Base-by-base conservation (phyloP, 148 eudicot species). In the Camellia japonica region DNA sequence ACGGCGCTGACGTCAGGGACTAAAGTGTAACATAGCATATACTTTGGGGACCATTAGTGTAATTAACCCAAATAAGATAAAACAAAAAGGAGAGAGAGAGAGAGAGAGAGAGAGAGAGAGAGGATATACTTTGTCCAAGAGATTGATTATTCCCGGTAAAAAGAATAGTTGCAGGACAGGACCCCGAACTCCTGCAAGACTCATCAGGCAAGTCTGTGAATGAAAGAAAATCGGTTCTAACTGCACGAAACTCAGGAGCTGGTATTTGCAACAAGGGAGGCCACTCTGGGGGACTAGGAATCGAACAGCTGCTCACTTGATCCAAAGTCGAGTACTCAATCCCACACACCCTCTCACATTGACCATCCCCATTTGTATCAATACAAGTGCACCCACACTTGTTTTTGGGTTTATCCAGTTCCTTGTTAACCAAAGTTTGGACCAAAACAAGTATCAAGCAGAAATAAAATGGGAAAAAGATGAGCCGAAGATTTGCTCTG, bases 211-310 rank as follows among this genome's bases (percentile, higher is more conserved):
- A 84, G 85, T 90, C 91, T 20, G 85, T 76, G 74, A 68, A 87
- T 49, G 87, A 66, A 60, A 51, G 18, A 59, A 68, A 82, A 66
- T 90, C 87, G n/a, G 94, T 84, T 83, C 86, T 87, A 46, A 88
- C 87, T 3, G 99, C 97, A 60, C 99, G 97, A 81, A 73, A 86
- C 44, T 89, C 77, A 38, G 91, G 90, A 58, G 83, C 89, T 0
- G 99, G 97, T 74, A 93, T 69, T 78, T 93, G 99, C 82, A 95
- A 83, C 80, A 95, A 76, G 5, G 97, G 89, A 79, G 97, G 97
- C 97, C 97, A 93, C 86, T 90, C 87, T 77, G 92, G 90, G 6
- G 99, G 97, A 74, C 62, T 76, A 42, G 88, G 93, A 79, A 93
- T 82, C 41, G 94, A 81, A 80, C 98, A 95, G 68, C 79, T 84